These are phyloP conservation scores for Gossypium longicalyx DNA, from an alignment of 345 rosid species.

Conservation along the genomic window DNA sequence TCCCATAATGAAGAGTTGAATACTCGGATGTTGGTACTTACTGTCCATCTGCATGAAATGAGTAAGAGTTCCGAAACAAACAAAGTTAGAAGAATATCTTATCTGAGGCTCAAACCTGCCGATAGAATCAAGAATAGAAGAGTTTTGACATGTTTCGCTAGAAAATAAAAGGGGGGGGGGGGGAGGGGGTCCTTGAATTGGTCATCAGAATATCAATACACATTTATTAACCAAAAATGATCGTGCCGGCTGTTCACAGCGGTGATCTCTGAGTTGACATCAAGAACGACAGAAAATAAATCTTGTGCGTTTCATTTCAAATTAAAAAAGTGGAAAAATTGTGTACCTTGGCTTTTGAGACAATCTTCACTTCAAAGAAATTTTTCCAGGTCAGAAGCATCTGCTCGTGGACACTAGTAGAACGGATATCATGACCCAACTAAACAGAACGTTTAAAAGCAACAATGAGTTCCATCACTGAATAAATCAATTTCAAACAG, in stretches of 20 bases:
- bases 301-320: background rate
- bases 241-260: background rate
- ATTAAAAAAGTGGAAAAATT: background rate
- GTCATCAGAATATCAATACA: background rate
- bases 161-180: background rate
- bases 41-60: slow-evolving; percentile 59
- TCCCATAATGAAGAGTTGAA: slow-evolving; percentile 78
- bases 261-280: background rate
- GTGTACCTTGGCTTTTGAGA: slow-evolving; percentile 66
- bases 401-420: slow-evolving; percentile 73
- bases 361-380: slow-evolving; percentile 70
- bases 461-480: background rate
- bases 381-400: slow-evolving; percentile 81
- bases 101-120: slow-evolving; percentile 8
- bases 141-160: background rate
- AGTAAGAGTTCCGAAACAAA: background rate
- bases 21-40: slow-evolving; percentile 81
- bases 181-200: background rate
- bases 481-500: background rate
- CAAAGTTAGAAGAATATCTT: background rate
- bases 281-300: background rate
- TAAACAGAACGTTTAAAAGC: slow-evolving; percentile 25
- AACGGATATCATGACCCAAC: slow-evolving; percentile 93
- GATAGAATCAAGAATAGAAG: background rate
- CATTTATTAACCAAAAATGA: background rate